Base-by-base conservation (phyloP, 495 filamentous ascomycete genomes). In the Penicillium taxi region DNA sequence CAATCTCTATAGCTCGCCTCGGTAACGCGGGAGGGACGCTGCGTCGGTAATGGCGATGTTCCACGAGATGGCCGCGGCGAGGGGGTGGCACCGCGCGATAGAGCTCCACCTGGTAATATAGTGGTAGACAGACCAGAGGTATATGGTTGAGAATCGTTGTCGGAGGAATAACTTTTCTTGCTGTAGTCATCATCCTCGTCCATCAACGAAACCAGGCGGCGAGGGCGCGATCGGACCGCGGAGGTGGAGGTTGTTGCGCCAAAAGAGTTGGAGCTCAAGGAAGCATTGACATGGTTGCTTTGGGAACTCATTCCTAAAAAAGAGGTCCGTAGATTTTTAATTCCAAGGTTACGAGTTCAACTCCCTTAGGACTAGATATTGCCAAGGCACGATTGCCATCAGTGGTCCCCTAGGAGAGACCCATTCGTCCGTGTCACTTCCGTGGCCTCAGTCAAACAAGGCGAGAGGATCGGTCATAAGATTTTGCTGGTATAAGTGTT, bases 11-110 rank as follows among this genome's bases (percentile, higher is more conserved):
- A 47, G 23, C 25, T 24, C 9, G 56, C 39, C 32, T 60, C 49
- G 18, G 56, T 57, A 32, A 50, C 53, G 39, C 63, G 56, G 26
- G 69, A 70, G 23, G 63, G 64, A 32, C 66, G 60, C 43, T 52
- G 65, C 53, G 57, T 63, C 7, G 70, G 67, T 26, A 71, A 58
- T 23, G 71, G 69, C 23, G 71, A 75, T 12, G 54, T 52, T 28
- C 63, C 55, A 34, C 67, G 62, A 23, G 70, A 68, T 19, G 62
- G 50, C 22, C 58, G 57, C 12, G 67, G 64, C 16, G 67, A 70
- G 9, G 64, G 64, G 22, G 62, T 66, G 24, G 55, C 50, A 24
- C 60, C 59, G 26, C 65, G 58, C 21, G 67, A 67, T 9, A 58
- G 61, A 12, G 58, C 39, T 13, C 58, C 53, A 2, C 57, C 57